These are phyloP conservation scores for Botrytis porri DNA, from an alignment of 2,329 filamentous ascomycete species.

Conservation along the genomic window DNA sequence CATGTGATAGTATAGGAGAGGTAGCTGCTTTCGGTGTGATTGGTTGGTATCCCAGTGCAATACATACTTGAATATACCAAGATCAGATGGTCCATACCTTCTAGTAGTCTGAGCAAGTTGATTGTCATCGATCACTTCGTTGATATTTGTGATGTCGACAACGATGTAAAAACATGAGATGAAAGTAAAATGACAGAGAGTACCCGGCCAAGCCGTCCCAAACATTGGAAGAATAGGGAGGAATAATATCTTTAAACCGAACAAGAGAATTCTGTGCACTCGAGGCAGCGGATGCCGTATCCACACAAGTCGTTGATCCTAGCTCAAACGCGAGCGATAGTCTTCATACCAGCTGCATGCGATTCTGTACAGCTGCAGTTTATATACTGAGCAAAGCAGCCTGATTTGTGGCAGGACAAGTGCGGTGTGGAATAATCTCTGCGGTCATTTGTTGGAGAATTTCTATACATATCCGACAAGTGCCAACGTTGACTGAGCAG, in stretches of 20 bases:
- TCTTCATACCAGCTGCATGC: too few relatives aligned
- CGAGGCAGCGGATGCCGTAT: background rate
- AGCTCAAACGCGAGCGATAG: background rate
- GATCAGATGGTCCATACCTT: background rate
- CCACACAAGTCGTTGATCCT: background rate
- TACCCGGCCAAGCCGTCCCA: background rate
- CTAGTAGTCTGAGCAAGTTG: background rate
- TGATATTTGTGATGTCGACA: background rate
- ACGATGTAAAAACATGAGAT: background rate
- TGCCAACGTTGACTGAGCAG: background rate
- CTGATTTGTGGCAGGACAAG: background rate
- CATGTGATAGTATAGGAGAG: background rate
- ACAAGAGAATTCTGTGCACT: too few relatives aligned
- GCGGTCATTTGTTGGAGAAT: background rate
- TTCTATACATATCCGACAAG: background rate
- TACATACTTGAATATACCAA: background rate
- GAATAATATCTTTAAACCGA: background rate
- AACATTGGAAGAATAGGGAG: background rate
- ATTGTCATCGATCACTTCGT: background rate
- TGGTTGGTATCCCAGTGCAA: background rate
- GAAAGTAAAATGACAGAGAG: background rate
- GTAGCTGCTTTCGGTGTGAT: background rate
- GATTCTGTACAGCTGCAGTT: background rate
- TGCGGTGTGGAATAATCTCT: background rate
- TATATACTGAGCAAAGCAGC: background rate